Evolutionary conservation across 2,329 filamentous ascomycete genomes (phyloP), one percentile per base, ranked within the genome.

Genomic region (Pseudogymnoascus pannorum): DNA sequence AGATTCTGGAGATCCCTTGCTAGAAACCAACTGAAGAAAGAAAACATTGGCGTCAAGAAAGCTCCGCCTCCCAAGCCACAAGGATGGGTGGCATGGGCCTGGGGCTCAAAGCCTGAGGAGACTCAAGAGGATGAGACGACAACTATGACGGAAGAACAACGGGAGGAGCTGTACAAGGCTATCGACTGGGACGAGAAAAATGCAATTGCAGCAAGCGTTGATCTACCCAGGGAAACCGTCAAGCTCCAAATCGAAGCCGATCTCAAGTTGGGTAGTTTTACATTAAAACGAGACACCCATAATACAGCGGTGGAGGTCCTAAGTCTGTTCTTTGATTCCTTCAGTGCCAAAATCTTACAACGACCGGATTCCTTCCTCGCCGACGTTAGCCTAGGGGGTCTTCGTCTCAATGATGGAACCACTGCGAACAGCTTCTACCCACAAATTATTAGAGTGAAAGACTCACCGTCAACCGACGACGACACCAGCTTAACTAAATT

Each of bases 151-250:
- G 94, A 99, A 64, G 87, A 97, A 74, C 92, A 99, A 73, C 87
- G 93, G 42, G 92, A 97, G 72, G 93, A 99, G 75, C 82, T 99
- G 8, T 99, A 97, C 73, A 88, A 95, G 68, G 95, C 91, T 58
- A 99, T 99, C 69, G 94, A 97, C 69, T 99, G 93, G 87, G 91
- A 99, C 65, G 94, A 99, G 75, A 97, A 97, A 78, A 87, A 92
- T 63, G 90, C 89, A 1, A 81, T 99, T 38, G 82, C 91, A 0
- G 92, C 96, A 67, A 87, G 89, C 42, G 87, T 99, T 3, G 94
- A 99, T 68, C 80, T 92, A 31, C 95, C 95, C 0, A 85, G 90
- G 60, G 94, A 99, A 68, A 91, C 91, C 8, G 82, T 99, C 69
- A 97, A 97, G 75, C 81, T 97, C 73, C 91, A 97, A 72, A 79